A percentile compares a stretch with the other conserved stretches of the same genome.
phyloP scores from a whole-genome alignment of 768 basidiomycete species.

The Hebeloma cylindrosporum region DNA sequence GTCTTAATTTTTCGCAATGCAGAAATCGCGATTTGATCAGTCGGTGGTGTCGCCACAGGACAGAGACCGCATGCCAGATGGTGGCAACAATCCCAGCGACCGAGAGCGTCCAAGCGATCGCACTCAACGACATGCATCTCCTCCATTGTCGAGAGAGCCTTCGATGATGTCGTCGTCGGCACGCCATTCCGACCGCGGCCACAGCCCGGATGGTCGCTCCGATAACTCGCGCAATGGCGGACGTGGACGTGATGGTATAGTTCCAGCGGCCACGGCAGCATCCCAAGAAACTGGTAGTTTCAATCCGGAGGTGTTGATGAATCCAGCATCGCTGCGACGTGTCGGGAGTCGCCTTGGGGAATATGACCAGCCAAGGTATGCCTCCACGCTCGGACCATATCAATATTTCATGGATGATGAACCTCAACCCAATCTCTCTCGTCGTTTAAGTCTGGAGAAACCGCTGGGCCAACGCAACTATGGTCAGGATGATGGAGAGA shows the following conservation, averaged over 20 bases:
- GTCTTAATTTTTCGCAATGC: no score
- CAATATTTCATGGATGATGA: no score
- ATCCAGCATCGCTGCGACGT: no score
- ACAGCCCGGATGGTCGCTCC: constrained; percentile 13
- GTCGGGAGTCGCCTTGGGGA: not conserved
- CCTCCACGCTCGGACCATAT: not conserved
- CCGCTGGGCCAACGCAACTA: constrained; percentile 19
- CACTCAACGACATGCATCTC: constrained; percentile 21
- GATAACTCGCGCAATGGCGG: constrained; percentile 7
- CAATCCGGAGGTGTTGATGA: not conserved
- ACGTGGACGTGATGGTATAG: not conserved
- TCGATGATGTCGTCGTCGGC: constrained; percentile 23
- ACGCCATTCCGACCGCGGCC: constrained; percentile 17
- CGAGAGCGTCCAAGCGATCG: not conserved
- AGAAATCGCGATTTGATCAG: no score
- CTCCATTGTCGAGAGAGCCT: constrained; percentile 29
- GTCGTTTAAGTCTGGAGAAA: constrained; percentile 15
- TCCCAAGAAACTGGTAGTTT: no score
- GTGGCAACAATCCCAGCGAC: not conserved
- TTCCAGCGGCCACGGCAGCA: not conserved
- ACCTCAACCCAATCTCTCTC: constrained; percentile 12
- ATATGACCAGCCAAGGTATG: not conserved
- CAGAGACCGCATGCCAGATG: not conserved
- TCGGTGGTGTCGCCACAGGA: no score
- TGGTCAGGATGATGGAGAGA: not conserved